Percentiles rank a stretch among this genome's conserved stretches.
phyloP scores from a whole-genome alignment of 352 stramenopile genomes.

The Blastocystis sp. region DNA sequence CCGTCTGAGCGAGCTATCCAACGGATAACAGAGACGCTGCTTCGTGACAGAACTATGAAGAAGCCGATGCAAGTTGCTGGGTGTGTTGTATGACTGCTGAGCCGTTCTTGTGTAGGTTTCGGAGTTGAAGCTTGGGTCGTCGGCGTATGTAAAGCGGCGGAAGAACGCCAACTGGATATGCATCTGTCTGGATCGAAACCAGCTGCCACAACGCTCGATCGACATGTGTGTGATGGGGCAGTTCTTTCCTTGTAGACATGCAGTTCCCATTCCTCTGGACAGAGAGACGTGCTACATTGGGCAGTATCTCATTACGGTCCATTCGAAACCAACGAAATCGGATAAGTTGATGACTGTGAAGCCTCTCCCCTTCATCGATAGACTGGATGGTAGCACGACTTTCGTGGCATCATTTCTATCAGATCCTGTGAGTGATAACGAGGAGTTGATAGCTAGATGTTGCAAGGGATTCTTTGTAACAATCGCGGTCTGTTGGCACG shows the following conservation, averaged over 20 bases:
- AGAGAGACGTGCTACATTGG: background rate
- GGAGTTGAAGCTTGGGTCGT: background rate
- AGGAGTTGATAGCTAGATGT: background rate
- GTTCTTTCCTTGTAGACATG: background rate
- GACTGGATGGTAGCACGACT: background rate
- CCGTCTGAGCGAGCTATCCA: conserved; percentile 6
- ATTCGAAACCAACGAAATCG: background rate
- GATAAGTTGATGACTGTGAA: background rate
- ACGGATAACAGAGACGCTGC: background rate
- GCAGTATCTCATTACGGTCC: background rate
- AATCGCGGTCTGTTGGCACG: conserved; percentile 40
- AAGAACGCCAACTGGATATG: background rate
- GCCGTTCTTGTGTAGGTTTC: background rate
- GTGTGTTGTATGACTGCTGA: background rate
- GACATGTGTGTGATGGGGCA: background rate
- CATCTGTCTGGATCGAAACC: conserved; percentile 44
- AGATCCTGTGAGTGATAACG: background rate
- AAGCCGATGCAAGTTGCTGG: conserved; percentile 33
- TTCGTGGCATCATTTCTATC: conserved; percentile 18
- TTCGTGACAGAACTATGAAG: background rate
- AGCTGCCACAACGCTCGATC: conserved; percentile 15
- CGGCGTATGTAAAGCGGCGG: conserved; percentile 21
- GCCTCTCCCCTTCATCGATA: background rate
- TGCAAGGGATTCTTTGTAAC: conserved; percentile 8
- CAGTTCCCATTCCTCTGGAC: background rate